Evolutionary conservation across 2,329 filamentous ascomycete species (phyloP).

Genomic region (Cladosporium sp.): DNA sequence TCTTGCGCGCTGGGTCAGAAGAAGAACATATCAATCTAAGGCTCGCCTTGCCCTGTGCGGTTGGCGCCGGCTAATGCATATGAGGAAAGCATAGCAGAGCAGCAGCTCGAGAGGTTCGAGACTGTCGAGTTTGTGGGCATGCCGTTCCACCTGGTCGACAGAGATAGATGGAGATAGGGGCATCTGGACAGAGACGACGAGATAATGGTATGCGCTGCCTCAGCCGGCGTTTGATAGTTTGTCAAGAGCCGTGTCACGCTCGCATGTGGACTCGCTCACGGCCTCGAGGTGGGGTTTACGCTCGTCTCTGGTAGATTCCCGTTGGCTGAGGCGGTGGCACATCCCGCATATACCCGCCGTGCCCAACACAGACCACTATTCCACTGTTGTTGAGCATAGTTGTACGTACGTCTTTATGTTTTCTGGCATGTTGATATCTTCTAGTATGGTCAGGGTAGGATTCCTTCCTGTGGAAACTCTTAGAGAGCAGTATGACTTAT

Average conservation of each 20-base stretch:
- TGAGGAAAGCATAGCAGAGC: conserved; percentile 12
- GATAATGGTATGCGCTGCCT: conserved; percentile 5
- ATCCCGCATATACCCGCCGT: background rate
- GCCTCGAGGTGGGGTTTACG: background rate
- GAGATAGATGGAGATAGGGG: background rate
- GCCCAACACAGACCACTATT: background rate
- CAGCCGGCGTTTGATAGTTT: conserved; percentile 9
- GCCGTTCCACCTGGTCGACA: background rate
- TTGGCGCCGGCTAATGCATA: conserved; percentile 6
- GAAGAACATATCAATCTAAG: conserved; percentile 17
- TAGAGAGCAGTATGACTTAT: background rate
- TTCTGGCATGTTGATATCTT: background rate
- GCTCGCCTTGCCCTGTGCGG: conserved; percentile 13
- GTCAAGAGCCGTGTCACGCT: conserved; percentile 1
- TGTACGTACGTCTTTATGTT: background rate
- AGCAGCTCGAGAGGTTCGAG: background rate
- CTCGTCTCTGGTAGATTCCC: background rate
- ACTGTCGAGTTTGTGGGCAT: background rate
- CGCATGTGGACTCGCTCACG: background rate
- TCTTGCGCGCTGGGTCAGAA: conserved; percentile 6
- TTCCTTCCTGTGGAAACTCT: background rate
- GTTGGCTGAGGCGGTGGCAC: background rate
- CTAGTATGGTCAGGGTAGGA: background rate
- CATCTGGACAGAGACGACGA: background rate
- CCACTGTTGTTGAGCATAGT: background rate